phyloP scores from a whole-genome alignment of 2,329 filamentous ascomycete species.

The Alternaria sp. region DNA sequence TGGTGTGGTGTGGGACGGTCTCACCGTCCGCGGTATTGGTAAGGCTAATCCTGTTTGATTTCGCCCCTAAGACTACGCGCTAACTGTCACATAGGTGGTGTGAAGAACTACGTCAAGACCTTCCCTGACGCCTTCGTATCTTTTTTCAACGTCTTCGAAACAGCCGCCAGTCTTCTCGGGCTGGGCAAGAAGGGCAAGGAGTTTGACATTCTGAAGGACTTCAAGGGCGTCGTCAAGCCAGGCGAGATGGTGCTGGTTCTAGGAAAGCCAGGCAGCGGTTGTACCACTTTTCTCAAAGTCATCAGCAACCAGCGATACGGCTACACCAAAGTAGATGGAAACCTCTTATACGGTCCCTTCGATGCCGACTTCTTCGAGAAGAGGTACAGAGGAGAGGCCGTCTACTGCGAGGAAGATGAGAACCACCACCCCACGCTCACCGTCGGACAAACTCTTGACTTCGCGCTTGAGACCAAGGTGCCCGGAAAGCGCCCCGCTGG shows the following conservation, averaged over 20 bases:
- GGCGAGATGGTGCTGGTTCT: slow-evolving; percentile 91
- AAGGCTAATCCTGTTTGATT: slow-evolving; percentile 3
- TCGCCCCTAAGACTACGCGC: not conserved
- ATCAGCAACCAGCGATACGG: slow-evolving; percentile 65
- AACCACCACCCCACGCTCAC: slow-evolving; percentile 85
- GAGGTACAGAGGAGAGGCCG: slow-evolving; percentile 79
- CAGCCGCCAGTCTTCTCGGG: slow-evolving; percentile 69
- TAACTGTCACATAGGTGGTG: slow-evolving; percentile 56
- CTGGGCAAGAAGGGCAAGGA: slow-evolving; percentile 73
- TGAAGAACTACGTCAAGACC: slow-evolving; percentile 74
- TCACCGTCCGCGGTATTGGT: slow-evolving; percentile 79
- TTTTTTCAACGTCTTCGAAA: slow-evolving; percentile 78
- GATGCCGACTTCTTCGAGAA: slow-evolving; percentile 72
- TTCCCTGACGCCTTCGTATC: slow-evolving; percentile 79
- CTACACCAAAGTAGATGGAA: slow-evolving; percentile 70
- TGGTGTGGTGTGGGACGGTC: slow-evolving; percentile 77
- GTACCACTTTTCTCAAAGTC: slow-evolving; percentile 64
- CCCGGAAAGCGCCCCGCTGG: slow-evolving; percentile 80
- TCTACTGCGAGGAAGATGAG: slow-evolving; percentile 89
- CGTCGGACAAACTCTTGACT: slow-evolving; percentile 85
- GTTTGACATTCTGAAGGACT: slow-evolving; percentile 75
- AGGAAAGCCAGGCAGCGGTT: slow-evolving; percentile 73
- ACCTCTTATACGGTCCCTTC: slow-evolving; percentile 80
- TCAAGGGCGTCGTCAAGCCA: slow-evolving; percentile 66
- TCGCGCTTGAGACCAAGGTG: slow-evolving; percentile 84